Evolutionary conservation across 371 early-diverging fungal genomes (phyloP).

Genomic region (Thermomucor indicae-seudaticae): DNA sequence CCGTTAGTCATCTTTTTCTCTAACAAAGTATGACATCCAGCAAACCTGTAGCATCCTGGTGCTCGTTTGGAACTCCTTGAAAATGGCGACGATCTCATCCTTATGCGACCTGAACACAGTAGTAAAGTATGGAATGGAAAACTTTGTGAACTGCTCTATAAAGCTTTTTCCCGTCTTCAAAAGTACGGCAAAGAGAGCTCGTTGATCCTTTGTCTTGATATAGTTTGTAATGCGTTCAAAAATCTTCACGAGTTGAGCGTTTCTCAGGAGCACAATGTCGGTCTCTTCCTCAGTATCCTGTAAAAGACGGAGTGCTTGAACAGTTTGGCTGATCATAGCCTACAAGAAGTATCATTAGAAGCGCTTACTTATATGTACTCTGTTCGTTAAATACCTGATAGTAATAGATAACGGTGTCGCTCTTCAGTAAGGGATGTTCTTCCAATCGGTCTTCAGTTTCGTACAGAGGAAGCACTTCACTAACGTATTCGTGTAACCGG

Average conservation of each 20-base stretch:
- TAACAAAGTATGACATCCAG: not conserved
- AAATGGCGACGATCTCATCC: constrained; percentile 42
- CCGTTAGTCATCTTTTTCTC: not conserved
- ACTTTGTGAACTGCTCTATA: constrained; percentile 63
- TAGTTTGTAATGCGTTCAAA: constrained; percentile 51
- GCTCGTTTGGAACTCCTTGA: constrained; percentile 52
- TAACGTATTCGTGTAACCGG: constrained; percentile 42
- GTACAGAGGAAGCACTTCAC: constrained; percentile 37
- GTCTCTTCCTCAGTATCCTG: constrained; percentile 28
- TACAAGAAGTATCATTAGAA: constrained; percentile 5
- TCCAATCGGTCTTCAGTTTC: constrained; percentile 34
- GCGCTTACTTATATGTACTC: not conserved
- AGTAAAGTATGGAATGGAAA: constrained; percentile 65
- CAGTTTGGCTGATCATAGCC: constrained; percentile 52
- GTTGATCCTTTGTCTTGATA: constrained; percentile 54
- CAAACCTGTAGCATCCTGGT: constrained; percentile 59
- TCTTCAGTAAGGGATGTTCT: constrained; percentile 44
- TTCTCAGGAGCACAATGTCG: constrained; percentile 31
- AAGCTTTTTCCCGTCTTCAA: constrained; percentile 55
- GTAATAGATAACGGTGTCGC: constrained; percentile 41
- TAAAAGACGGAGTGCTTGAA: constrained; percentile 34
- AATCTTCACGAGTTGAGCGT: constrained; percentile 39
- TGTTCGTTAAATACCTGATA: constrained; percentile 32
- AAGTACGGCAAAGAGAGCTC: constrained; percentile 40
- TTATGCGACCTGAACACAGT: constrained; percentile 51